Base-by-base conservation (phyloP, 805 yeast genomes). In the Candida schatavii region DNA sequence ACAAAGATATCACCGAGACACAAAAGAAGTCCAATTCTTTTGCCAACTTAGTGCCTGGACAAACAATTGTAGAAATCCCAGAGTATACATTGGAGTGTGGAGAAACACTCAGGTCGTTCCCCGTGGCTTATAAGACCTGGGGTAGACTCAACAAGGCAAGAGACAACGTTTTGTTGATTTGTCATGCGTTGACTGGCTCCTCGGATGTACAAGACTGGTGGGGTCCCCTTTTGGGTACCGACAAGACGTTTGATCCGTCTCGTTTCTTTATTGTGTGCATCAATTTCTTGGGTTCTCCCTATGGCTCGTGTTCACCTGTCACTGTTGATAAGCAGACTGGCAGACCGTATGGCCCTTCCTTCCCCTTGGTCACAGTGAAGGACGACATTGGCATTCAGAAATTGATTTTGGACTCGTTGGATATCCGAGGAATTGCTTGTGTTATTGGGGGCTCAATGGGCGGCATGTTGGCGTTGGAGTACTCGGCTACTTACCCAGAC, bases 381-480 rank as follows among this genome's bases (percentile, higher is more conserved):
- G 99, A 93, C 57, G 99, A 93, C 55, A 88, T 89, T 3, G 72
- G 75, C 5, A 78, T 90, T 10, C 98, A 93, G 54, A 79, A 72
- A 50, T 57, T 83, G 39, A 83, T 91, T 2, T 67, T 93, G 37
- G 97, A 90, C 50, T 79, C 82, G 3, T 64, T 93, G 35, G 89
- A 88, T 0, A 88, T 93, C n/a, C 75, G 74, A 40, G 76, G 81
- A 43, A 70, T 91, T 22, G 97, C 97, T 1, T 77, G 83, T 39
- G 95, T 85, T 14, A 78, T 93, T 43, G 99, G 99, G 30, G 99
- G 99, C 0, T 90, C 98, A 20, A 93, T 93, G 99, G 99, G 99
- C 32, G 99, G 99, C 15, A 93, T 93, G 98, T 68, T 89, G 35
- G 88, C 90, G 0, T 68, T 93, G 52, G 99, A 93, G 61, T 93